Evolutionary conservation across 2,329 filamentous ascomycete genomes (phyloP).

Genomic region (Monilinia fructigena): DNA sequence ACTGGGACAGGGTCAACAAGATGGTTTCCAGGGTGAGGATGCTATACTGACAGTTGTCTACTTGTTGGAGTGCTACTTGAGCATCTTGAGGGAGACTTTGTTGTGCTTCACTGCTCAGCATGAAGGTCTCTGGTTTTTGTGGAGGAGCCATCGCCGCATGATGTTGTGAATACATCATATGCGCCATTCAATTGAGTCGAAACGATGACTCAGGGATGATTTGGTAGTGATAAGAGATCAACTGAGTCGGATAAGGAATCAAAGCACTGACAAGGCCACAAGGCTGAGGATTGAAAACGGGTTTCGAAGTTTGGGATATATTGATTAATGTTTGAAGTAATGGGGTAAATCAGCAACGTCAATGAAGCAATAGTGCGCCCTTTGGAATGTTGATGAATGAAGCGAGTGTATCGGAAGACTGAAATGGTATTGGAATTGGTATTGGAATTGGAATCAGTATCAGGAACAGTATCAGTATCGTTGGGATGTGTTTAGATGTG

Average conservation of each 20-base stretch:
- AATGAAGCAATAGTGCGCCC: slow-evolving; percentile 36
- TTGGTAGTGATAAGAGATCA: slow-evolving; percentile 27
- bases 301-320: slow-evolving; percentile 22
- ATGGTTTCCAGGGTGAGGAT: slow-evolving; percentile 11
- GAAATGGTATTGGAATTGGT: not conserved
- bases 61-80: slow-evolving; percentile 95
- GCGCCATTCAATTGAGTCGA: slow-evolving; percentile 40
- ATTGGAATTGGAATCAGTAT: not conserved
- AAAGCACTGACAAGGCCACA: slow-evolving; percentile 35
- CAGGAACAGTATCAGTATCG: not conserved
- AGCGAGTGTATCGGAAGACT: slow-evolving; percentile 36
- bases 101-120: slow-evolving; percentile 95
- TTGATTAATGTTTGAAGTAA: slow-evolving; percentile 26
- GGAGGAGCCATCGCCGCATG: slow-evolving; percentile 85
- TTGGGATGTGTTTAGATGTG: slow-evolving; percentile 25
- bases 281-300: slow-evolving; percentile 29
- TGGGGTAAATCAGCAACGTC: slow-evolving; percentile 31
- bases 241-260: slow-evolving; percentile 31
- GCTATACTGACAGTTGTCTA: slow-evolving; percentile 80
- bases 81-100: slow-evolving; percentile 94
- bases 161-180: slow-evolving; percentile 70
- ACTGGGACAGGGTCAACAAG: slow-evolving; percentile 53
- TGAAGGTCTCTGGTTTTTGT: slow-evolving; percentile 97
- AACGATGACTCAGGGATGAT: slow-evolving; percentile 30
- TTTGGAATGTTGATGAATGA: slow-evolving; percentile 27